These are phyloP conservation scores for Fagopyrum esculentum DNA, from an alignment of 148 eudicot genomes.

Conservation along the genomic window DNA sequence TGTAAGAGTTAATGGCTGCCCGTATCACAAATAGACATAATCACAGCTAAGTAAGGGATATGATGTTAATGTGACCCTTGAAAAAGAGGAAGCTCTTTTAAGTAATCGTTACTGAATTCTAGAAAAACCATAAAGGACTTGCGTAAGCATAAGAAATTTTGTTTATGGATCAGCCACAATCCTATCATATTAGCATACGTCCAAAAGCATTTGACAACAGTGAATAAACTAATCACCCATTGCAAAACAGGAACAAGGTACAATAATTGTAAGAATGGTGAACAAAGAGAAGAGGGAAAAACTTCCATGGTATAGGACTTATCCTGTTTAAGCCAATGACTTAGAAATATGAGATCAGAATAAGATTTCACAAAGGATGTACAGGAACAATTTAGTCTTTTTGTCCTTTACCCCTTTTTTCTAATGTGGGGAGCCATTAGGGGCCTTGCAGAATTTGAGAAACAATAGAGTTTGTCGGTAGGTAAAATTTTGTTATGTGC, in stretches of 20 bases:
- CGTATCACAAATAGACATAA: not conserved
- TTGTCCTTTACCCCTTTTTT: not conserved
- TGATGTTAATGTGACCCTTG: conserved; percentile 11
- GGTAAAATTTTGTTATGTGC: not conserved
- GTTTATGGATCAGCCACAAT: conserved; percentile 1
- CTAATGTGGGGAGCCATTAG: not conserved
- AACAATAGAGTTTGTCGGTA: not conserved
- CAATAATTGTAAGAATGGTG: conserved; percentile 1
- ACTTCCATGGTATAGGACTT: not conserved
- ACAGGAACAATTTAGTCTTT: not conserved
- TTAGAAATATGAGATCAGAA: not conserved
- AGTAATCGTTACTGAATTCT: not conserved
- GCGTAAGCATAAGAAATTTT: not conserved
- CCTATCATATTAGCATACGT: conserved; percentile 1
- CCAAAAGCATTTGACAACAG: not conserved
- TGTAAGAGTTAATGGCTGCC: not conserved
- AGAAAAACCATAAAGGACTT: conserved; percentile 1
- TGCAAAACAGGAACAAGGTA: conserved; percentile 5
- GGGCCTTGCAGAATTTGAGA: not conserved
- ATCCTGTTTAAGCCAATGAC: conserved; percentile 8
- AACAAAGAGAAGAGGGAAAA: not conserved
- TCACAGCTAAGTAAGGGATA: not conserved
- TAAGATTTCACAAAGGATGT: conserved; percentile 3
- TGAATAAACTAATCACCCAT: not conserved
- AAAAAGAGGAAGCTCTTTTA: not conserved